Conservation (phyloP, 208 protist genomes). For the Crithidia fasciculata region DNA sequence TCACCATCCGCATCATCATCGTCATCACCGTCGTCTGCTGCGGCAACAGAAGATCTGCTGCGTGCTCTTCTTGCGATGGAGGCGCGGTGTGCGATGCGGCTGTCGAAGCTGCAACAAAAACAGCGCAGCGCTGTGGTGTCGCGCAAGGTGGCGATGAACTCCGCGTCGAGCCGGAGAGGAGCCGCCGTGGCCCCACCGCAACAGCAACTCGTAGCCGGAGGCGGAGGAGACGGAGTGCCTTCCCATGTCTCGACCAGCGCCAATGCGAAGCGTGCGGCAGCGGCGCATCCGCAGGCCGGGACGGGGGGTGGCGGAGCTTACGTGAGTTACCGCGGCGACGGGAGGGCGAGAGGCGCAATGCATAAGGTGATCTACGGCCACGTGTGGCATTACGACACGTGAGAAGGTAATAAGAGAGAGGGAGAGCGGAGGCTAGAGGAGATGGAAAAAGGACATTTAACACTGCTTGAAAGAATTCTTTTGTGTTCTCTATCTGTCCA, state of each 20-base stretch:
- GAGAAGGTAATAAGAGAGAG: too few relatives aligned
- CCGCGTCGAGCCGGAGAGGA: not conserved
- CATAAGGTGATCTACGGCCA: not conserved
- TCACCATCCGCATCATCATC: not conserved
- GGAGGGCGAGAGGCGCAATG: not conserved
- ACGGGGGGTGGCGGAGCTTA: not conserved
- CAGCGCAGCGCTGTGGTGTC: constrained; percentile 6
- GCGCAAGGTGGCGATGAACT: not conserved
- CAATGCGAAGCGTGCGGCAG: not conserved
- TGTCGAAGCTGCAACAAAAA: constrained; percentile 1
- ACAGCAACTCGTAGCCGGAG: not conserved
- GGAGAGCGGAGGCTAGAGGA: too few relatives aligned
- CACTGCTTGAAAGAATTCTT: too few relatives aligned
- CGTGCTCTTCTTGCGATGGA: constrained; percentile 19
- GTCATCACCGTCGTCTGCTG: not conserved
- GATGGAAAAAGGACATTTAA: too few relatives aligned
- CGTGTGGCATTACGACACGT: not conserved
- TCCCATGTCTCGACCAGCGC: not conserved
- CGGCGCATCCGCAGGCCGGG: not conserved
- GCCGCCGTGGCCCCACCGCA: too few relatives aligned
- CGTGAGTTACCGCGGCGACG: not conserved
- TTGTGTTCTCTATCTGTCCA: too few relatives aligned
- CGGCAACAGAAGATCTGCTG: constrained; percentile 12
- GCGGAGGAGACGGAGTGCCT: not conserved
- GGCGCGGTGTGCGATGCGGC: constrained; percentile 21